These are phyloP conservation scores for Blastocystis sp. DNA, from an alignment of 352 stramenopile species.

Conservation along the genomic window DNA sequence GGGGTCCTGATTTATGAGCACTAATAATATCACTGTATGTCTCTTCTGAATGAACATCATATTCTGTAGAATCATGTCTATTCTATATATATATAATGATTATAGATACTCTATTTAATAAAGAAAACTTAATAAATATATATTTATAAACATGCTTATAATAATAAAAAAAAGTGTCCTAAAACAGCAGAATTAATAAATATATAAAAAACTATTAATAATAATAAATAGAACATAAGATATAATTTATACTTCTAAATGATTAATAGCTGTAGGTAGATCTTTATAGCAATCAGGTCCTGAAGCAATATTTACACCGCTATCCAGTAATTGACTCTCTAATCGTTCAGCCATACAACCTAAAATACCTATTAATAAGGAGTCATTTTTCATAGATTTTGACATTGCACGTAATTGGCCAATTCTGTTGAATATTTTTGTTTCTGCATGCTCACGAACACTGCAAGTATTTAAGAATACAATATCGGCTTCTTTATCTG, in stretches of 20 bases:
- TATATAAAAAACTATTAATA: too few relatives aligned
- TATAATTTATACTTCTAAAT: too few relatives aligned
- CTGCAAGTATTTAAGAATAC: constrained; percentile 95
- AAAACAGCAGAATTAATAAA: constrained; percentile 12
- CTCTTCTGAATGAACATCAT: constrained; percentile 82
- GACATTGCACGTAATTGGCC: constrained; percentile 43
- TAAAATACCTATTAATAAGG: constrained; percentile 68
- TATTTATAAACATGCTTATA: constrained; percentile 37
- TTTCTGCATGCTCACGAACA: constrained; percentile 92
- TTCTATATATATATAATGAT: too few relatives aligned
- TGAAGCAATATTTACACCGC: constrained; percentile 82
- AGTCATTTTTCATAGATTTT: constrained; percentile 42
- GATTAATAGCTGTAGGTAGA: constrained; percentile 70
- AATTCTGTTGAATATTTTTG: constrained; percentile 49
- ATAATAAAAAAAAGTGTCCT: not conserved
- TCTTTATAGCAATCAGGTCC: constrained; percentile 92
- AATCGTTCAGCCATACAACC: constrained; percentile 98
- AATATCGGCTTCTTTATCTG: constrained; percentile 64
- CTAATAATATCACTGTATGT: constrained; percentile 84
- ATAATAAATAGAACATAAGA: too few relatives aligned
- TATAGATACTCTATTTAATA: too few relatives aligned
- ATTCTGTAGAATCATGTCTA: too few relatives aligned
- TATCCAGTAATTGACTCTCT: constrained; percentile 73
- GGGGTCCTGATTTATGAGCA: constrained; percentile 58
- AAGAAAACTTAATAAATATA: constrained; percentile 60